Evolutionary conservation across 345 rosid genomes (phyloP).

Genomic region (Camelina sativa): DNA sequence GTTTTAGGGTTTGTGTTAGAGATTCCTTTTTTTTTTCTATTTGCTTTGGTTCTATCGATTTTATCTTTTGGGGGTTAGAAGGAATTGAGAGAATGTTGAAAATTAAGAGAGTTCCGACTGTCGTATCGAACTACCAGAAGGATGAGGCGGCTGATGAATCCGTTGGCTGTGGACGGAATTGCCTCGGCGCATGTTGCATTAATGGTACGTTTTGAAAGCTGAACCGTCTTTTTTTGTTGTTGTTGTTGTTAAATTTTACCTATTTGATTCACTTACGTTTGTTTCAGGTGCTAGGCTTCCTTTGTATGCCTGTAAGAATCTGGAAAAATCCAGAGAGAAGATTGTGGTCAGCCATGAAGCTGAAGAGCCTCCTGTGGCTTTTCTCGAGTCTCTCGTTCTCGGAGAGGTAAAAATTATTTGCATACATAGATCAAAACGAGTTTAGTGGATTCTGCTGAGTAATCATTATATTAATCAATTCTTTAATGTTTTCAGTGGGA

Average conservation of each 20-base stretch:
- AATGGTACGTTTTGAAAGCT: slow-evolving; percentile 55
- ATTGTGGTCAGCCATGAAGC: slow-evolving; percentile 32
- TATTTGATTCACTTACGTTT: slow-evolving; percentile 10
- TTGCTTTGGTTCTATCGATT: slow-evolving; percentile 7
- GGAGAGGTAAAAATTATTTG: slow-evolving; percentile 63
- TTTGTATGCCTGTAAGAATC: slow-evolving; percentile 72
- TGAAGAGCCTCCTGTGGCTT: slow-evolving; percentile 65
- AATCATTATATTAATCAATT: not conserved
- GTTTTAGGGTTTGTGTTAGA: not conserved
- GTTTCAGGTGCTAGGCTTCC: slow-evolving; percentile 82
- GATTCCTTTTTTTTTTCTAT: not conserved
- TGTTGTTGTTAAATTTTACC: not conserved
- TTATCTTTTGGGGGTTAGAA: not conserved
- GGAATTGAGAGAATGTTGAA: slow-evolving; percentile 41
- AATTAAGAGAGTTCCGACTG: slow-evolving; percentile 91
- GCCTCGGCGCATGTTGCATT: slow-evolving; percentile 83
- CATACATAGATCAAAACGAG: not conserved
- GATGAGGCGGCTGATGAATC: slow-evolving; percentile 68
- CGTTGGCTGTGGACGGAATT: slow-evolving; percentile 88
- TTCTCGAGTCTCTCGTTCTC: slow-evolving; percentile 86
- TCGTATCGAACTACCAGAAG: slow-evolving; percentile 93
- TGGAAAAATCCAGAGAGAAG: slow-evolving; percentile 44
- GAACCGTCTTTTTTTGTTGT: not conserved
- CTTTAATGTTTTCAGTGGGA: slow-evolving; percentile 61
- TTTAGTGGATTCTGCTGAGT: not conserved